Percentiles rank a stretch among this genome's conserved stretches.
phyloP scores from a whole-genome alignment of 2,329 filamentous ascomycete species.

The Colletotrichum costaricense region DNA sequence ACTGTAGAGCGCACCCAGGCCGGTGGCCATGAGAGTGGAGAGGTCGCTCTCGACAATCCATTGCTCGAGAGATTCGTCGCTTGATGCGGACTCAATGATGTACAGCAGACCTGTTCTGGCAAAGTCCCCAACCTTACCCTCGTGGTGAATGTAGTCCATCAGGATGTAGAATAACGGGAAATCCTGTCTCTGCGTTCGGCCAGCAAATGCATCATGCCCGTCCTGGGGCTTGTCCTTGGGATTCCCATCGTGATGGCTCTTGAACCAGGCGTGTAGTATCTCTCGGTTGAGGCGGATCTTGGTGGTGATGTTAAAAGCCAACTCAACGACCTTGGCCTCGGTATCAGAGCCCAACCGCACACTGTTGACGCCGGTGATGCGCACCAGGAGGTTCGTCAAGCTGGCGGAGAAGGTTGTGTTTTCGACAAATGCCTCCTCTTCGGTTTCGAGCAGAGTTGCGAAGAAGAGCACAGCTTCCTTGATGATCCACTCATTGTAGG shows the following conservation, averaged over 20 bases:
- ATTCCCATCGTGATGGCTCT: conserved; percentile 58
- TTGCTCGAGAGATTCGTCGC: conserved; percentile 84
- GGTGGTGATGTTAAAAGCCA: conserved; percentile 95
- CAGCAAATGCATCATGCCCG: conserved; percentile 83
- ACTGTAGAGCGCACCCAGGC: conserved; percentile 81
- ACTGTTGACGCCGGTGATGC: conserved; percentile 79
- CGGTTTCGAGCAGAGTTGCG: conserved; percentile 92
- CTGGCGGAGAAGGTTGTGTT: conserved; percentile 87
- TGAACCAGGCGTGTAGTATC: conserved; percentile 93
- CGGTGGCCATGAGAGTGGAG: conserved; percentile 96
- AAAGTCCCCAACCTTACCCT: conserved; percentile 95
- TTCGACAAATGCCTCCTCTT: conserved; percentile 94
- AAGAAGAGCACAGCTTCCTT: conserved; percentile 88
- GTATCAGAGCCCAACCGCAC: conserved; percentile 82
- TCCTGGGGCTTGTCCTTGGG: conserved; percentile 57
- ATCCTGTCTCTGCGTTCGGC: conserved; percentile 87
- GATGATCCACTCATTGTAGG: conserved; percentile 87
- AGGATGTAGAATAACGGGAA: conserved; percentile 96
- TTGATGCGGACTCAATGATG: conserved; percentile 92
- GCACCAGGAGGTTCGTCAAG: conserved; percentile 85
- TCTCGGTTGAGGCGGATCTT: conserved; percentile 92
- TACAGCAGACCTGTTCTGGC: conserved; percentile 93
- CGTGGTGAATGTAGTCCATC: conserved; percentile 96
- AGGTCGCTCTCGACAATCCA: conserved; percentile 98
- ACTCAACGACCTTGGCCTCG: conserved; percentile 88